phyloP scores from a whole-genome alignment of 371 early-diverging fungal genomes.

The Lichtheimia hyalospora region DNA sequence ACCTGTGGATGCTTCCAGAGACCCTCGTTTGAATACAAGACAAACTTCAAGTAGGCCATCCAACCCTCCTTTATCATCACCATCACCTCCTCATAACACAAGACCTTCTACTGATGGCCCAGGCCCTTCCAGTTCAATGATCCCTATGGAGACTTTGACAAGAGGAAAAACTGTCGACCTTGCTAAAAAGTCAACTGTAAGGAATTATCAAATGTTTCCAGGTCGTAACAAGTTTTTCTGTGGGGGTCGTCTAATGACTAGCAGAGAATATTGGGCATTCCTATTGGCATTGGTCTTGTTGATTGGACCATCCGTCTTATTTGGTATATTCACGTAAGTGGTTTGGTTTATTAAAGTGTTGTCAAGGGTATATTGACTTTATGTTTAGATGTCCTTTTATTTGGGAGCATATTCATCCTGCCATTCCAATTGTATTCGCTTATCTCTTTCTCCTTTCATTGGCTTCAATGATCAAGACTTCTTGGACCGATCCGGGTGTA shows the following conservation, averaged over 20 bases:
- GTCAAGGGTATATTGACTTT: neutral
- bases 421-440: constrained; percentile 69
- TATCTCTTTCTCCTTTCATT: constrained; percentile 68
- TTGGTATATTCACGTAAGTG: constrained; percentile 59
- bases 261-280: constrained; percentile 70
- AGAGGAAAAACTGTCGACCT: neutral
- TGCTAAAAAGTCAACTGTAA: neutral
- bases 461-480: constrained; percentile 78
- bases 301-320: constrained; percentile 63
- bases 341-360: neutral
- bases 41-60: no score
- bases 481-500: constrained; percentile 91
- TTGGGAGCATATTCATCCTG: constrained; percentile 66
- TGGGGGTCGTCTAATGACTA: constrained; percentile 71
- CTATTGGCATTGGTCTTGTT: constrained; percentile 65
- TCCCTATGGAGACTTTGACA: neutral
- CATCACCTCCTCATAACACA: no score
- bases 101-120: neutral
- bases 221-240: constrained; percentile 63
- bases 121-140: neutral
- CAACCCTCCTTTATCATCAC: neutral
- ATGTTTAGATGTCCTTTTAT: constrained; percentile 58
- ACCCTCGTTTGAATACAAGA: neutral
- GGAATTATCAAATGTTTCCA: constrained; percentile 35
- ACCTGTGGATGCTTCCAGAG: neutral